Evolutionary conservation across 208 protist genomes (phyloP), one percentile per base, ranked within the genome.

Genomic region (Sergeia podlipaevii): DNA sequence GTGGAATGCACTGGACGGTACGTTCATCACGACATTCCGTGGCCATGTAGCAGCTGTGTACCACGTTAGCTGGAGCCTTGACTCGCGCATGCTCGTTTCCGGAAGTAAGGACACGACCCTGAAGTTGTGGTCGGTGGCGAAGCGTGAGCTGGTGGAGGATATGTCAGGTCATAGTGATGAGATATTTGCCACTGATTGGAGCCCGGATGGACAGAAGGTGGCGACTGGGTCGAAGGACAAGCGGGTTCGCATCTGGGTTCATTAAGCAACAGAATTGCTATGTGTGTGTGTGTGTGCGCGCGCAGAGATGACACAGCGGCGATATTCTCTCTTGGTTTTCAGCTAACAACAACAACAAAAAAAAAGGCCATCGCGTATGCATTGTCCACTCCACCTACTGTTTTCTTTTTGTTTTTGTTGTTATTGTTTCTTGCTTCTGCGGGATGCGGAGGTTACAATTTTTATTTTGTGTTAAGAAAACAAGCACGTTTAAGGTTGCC

Each of bases 81-180:
- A 99, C 56, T 93, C 77, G 13, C 81, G 97, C 39, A 76, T 99
- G 62, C 60, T 99, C 2, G 88, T 98, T 3, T 95, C 78, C 2
- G 93, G 86, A 15, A 96, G 86, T 58, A 97, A 97, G 55, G 98
- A 99, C 77, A 96, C 91, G 24, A 99, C 98, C 4, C 56, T 98
- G 11, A 99, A 99, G 73, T 51, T 97, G 59, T 99, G 96, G 97
- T 95, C 93, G 33, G 67, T 97, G 15, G 77, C 80, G 23, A 94
- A 80, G 49, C 76, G 82, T 17, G 96, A 98, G 77, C 75, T 99
- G 4, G 58, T 94, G 2, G 72, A 91, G 33, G 97, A 99, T 55
- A 80, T 99, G 55, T 95, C 98, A 4, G 98, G 98, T 13, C 98
- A 99, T 77, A 86, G 80, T 13, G 98, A 99, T 68, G 97, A 99